Conservation (phyloP, 495 filamentous ascomycete genomes). For the Trichoderma reesei region DNA sequence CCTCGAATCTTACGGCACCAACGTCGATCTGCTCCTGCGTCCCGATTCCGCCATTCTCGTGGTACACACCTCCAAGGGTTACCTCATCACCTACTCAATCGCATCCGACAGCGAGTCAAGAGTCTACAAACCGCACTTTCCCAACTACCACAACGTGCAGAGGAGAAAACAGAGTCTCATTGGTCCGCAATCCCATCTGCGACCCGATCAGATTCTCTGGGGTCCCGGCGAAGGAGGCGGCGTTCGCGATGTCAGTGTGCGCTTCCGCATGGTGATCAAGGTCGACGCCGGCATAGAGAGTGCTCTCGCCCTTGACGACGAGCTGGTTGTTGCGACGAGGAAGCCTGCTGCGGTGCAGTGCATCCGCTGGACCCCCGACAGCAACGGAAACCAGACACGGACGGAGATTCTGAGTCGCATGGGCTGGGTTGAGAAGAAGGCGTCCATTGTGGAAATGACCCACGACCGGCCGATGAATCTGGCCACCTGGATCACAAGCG, state of each 20-base stretch:
- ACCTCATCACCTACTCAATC: slow-evolving; percentile 87
- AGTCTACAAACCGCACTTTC: slow-evolving; percentile 76
- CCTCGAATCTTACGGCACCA: slow-evolving; percentile 72
- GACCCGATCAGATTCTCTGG: slow-evolving; percentile 44
- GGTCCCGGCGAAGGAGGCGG: slow-evolving; percentile 68
- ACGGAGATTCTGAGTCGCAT: slow-evolving; percentile 86
- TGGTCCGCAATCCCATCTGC: slow-evolving; percentile 44
- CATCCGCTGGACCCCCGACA: slow-evolving; percentile 86
- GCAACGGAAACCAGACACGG: slow-evolving; percentile 70
- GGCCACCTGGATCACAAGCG: slow-evolving; percentile 83
- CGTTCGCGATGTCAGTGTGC: slow-evolving; percentile 74
- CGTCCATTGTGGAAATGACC: slow-evolving; percentile 74
- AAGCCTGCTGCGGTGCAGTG: slow-evolving; percentile 93
- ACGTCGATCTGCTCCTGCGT: slow-evolving; percentile 72
- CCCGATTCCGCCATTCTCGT: slow-evolving; percentile 88
- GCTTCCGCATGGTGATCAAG: slow-evolving; percentile 96
- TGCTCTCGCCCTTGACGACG: slow-evolving; percentile 84
- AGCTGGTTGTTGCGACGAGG: slow-evolving; percentile 85
- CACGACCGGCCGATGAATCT: slow-evolving; percentile 97
- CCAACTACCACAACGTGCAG: slow-evolving; percentile 54
- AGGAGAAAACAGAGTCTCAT: slow-evolving; percentile 62
- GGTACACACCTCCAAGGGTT: slow-evolving; percentile 80
- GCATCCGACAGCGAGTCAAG: slow-evolving; percentile 71
- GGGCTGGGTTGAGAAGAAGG: slow-evolving; percentile 69
- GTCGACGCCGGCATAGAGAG: slow-evolving; percentile 88